Percentiles rank a stretch among this genome's conserved stretches.
Evolutionary conservation across 345 rosid species (phyloP).

Genomic region (Brassica rapa): DNA sequence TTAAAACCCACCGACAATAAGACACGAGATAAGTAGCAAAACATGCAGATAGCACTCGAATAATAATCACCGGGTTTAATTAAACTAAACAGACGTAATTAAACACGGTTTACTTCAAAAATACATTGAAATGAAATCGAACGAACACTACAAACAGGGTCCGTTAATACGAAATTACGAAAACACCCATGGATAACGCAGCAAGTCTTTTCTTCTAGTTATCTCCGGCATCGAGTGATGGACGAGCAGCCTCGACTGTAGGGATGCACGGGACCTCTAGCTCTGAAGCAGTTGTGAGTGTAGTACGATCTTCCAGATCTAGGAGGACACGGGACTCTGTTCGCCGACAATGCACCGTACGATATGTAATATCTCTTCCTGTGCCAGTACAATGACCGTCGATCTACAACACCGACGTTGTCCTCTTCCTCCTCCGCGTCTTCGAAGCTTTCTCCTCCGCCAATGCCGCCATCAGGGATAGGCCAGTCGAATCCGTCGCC

Average conservation of each 20-base stretch:
- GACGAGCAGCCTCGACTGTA: conserved; percentile 74
- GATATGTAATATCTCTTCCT: conserved; percentile 72
- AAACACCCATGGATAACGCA: conserved; percentile 9
- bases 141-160: neutral
- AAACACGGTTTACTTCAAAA: conserved; percentile 15
- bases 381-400: conserved; percentile 78
- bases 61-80: neutral
- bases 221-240: conserved; percentile 77
- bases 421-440: conserved; percentile 23
- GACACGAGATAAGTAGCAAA: neutral
- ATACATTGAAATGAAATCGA: neutral
- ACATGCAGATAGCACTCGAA: neutral
- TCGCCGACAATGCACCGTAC: conserved; percentile 83
- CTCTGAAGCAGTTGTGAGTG: conserved; percentile 72
- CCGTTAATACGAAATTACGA: conserved; percentile 20
- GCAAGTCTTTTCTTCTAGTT: conserved; percentile 20
- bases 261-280: conserved; percentile 69
- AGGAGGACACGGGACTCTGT: conserved; percentile 87
- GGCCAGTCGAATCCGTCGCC: conserved; percentile 63
- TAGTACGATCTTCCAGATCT: conserved; percentile 94
- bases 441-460: conserved; percentile 14
- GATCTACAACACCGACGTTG: conserved; percentile 37
- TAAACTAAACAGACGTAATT: neutral
- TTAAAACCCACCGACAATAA: conserved; percentile 34
- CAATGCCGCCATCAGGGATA: conserved; percentile 30